phyloP scores from a whole-genome alignment of 1,139 yeast genomes.

The Taphrina pruni region DNA sequence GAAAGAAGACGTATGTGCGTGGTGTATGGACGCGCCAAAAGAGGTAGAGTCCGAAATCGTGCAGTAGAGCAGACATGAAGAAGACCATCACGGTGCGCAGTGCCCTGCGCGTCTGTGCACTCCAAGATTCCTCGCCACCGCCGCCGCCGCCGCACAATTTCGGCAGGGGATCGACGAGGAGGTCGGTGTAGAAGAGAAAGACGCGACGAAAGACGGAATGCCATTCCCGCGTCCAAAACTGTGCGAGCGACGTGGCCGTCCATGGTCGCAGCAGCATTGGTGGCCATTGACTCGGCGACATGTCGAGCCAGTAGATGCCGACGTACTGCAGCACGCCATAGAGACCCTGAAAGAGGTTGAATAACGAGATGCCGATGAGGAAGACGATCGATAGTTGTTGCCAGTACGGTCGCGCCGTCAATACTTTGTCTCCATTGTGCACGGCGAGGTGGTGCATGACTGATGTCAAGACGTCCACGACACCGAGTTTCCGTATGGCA shows the following conservation, averaged over 20 bases:
- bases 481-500: not conserved
- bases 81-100: slow-evolving; percentile 5
- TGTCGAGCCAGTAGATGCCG: slow-evolving; percentile 8
- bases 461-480: slow-evolving; percentile 12
- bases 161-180: not conserved
- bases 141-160: not conserved
- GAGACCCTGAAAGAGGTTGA: slow-evolving; percentile 14
- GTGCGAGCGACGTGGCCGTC: slow-evolving; percentile 15
- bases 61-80: slow-evolving; percentile 23
- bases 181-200: slow-evolving; percentile 21
- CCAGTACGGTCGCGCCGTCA: slow-evolving; percentile 12
- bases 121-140: too few species aligned
- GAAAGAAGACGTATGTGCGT: slow-evolving; percentile 20
- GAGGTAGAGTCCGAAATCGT: slow-evolving; percentile 23
- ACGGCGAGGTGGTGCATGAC: slow-evolving; percentile 12
- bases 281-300: slow-evolving; percentile 28
- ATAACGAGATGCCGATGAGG: slow-evolving; percentile 12
- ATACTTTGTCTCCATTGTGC: not conserved
- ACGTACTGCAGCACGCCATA: slow-evolving; percentile 24
- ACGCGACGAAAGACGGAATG: slow-evolving; percentile 22
- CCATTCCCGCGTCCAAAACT: slow-evolving; percentile 24
- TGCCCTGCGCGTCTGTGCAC: not conserved
- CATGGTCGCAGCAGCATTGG: slow-evolving; percentile 19
- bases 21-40: not conserved
- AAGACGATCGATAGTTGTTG: slow-evolving; percentile 11